Evolutionary conservation across 2,329 filamentous ascomycete species (phyloP), one percentile per base, ranked within the genome.

Genomic region (Fusarium algeriense): DNA sequence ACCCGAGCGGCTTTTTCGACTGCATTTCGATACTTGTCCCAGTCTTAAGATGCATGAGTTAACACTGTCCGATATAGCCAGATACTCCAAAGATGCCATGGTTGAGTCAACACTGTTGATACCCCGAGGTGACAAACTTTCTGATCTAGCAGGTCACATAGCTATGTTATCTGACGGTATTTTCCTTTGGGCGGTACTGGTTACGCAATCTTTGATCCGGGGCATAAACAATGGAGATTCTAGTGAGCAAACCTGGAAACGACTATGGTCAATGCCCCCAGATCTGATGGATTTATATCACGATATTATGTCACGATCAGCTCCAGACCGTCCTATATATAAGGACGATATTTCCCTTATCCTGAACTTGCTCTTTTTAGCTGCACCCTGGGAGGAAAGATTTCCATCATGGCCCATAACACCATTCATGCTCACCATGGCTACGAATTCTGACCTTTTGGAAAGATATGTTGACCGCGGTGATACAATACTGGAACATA

Each of bases 171-270:
- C 63, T 8, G 26, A 63, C 0, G 63, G 63, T 3, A 38, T 66
- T 7, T 66, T 66, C 35, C 13, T 66, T 2, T 66, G 59, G 58
- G 59, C 23, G 10, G 23, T 63, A 12, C n/a, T 66, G 11, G 52
- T 53, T 3, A 63, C 59, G 2, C 45, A 30, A 3, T 66, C 63
- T 5, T 9, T 53, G 17, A 37, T 66, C 3, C 28, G 63, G 15
- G 59, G 59, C 1, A 11, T 66, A 1, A 58, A 57, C 14, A 62
- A 66, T 13, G 63, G 52, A 6, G 58, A 66, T 14, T 13, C 40
- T 2, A 2, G 23, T 4, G 3, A 26, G 0, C 5, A 40, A 11
- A 57, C 56, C 7, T 14, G 26, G 1, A 7, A 30, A 7, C 38
- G 59, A 12, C 14, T 66, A 5, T 3, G 13, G 7, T 8, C 7